Conservation (phyloP, 768 basidiomycete species). For the Podaxis rugospora region DNA sequence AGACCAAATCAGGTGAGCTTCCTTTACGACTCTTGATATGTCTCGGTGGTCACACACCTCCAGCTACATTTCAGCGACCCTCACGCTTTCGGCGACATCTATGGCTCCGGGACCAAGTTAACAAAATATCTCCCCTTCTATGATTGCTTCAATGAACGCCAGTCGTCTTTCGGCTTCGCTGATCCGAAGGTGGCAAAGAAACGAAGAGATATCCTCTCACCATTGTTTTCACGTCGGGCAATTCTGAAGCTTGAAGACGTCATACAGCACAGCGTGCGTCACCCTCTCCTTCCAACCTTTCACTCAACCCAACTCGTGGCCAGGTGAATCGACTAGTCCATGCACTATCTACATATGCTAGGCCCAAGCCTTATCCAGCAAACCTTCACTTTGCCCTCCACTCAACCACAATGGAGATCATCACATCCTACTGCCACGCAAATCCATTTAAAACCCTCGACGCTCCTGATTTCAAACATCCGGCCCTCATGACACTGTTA, state of each 20-base stretch:
- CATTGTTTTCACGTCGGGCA: constrained; percentile 30
- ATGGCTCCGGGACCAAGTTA: constrained; percentile 20
- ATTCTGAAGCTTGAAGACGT: constrained; percentile 25
- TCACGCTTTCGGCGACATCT: constrained; percentile 30
- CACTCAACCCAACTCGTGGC: neutral
- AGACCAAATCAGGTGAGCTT: constrained; percentile 30
- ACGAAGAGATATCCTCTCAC: constrained; percentile 24
- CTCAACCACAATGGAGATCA: constrained; percentile 25
- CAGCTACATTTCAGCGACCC: constrained; percentile 33
- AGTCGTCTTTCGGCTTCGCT: constrained; percentile 23
- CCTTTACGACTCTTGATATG: neutral
- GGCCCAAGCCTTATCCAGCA: constrained; percentile 4
- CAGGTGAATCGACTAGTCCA: constrained; percentile 22
- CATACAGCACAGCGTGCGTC: constrained; percentile 23
- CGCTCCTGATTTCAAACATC: constrained; percentile 21
- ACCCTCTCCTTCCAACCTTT: neutral
- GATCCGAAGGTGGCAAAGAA: constrained; percentile 23
- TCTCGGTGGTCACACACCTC: neutral
- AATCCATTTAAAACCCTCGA: constrained; percentile 21
- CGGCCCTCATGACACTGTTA: constrained; percentile 20
- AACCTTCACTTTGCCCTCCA: constrained; percentile 23
- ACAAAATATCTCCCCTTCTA: constrained; percentile 25
- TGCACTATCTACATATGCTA: constrained; percentile 6
- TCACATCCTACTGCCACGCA: constrained; percentile 28
- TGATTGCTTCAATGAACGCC: constrained; percentile 19